Conservation (phyloP, 148 eudicot species). For the Chenopodium album region DNA sequence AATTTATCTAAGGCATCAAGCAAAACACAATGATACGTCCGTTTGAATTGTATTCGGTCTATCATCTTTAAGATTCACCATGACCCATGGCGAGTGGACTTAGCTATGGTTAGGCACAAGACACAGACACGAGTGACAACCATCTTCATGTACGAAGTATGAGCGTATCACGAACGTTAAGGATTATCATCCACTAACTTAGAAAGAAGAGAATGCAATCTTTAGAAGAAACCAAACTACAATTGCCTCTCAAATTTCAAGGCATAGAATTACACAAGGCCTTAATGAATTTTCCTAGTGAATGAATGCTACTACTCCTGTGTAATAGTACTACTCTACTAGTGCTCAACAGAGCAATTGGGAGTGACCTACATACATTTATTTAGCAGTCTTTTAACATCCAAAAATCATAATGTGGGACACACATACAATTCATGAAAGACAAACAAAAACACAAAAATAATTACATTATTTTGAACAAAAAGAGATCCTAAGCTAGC, state of each 20-base stretch:
- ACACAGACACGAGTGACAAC: no score
- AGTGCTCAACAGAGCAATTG: neutral
- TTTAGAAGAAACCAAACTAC: no score
- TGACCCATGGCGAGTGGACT: no score
- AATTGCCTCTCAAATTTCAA: neutral
- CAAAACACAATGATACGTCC: no score
- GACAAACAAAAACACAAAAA: neutral
- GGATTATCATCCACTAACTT: no score
- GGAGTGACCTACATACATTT: neutral
- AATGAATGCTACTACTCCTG: neutral
- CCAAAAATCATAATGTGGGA: neutral
- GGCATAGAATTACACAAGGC: neutral
- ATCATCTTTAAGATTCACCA: no score
- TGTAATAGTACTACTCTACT: neutral
- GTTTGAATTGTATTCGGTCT: no score
- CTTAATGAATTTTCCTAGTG: neutral
- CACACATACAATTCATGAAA: neutral
- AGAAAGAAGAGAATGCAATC: no score
- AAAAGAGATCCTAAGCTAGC: slow-evolving; percentile 2
- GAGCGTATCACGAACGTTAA: no score
- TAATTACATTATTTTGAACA: neutral
- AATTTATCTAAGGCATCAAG: no score
- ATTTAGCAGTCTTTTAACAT: neutral
- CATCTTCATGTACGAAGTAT: no score
- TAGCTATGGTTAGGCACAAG: no score